These are phyloP conservation scores for Baudoinia panamericana DNA, from an alignment of 495 filamentous ascomycete genomes.

Conservation along the genomic window DNA sequence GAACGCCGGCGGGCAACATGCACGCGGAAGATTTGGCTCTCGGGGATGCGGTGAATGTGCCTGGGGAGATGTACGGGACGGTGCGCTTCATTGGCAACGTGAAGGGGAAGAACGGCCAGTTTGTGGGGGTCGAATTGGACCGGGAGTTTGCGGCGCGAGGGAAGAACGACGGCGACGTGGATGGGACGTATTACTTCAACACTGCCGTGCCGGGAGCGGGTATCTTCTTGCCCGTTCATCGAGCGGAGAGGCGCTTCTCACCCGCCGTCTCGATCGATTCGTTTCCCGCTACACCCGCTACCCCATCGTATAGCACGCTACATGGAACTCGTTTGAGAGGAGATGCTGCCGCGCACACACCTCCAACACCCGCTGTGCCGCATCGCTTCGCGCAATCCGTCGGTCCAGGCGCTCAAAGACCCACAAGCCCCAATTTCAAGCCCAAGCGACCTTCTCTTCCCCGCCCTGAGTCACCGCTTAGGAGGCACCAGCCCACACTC, in stretches of 20 bases:
- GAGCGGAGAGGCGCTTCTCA: constrained; percentile 57
- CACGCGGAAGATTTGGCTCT: constrained; percentile 49
- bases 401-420: constrained; percentile 57
- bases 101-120: constrained; percentile 76
- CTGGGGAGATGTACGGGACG: constrained; percentile 82
- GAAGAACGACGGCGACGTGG: constrained; percentile 94
- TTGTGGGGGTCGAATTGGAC: constrained; percentile 89
- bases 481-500: constrained; percentile 40
- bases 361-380: constrained; percentile 52
- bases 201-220: constrained; percentile 68
- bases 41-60: constrained; percentile 86
- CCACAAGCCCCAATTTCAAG: constrained; percentile 55
- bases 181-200: constrained; percentile 84
- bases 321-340: constrained; percentile 32
- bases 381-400: constrained; percentile 68
- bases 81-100: constrained; percentile 83
- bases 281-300: constrained; percentile 56
- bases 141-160: constrained; percentile 66
- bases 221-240: constrained; percentile 87
- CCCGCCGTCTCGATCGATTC: constrained; percentile 43
- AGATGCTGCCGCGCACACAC: constrained; percentile 25
- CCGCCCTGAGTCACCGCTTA: constrained; percentile 70
- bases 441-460: constrained; percentile 67
- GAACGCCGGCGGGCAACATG: constrained; percentile 29
- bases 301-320: constrained; percentile 42